A percentile compares a stretch with the other conserved stretches of the same genome.
Conservation (phyloP, 1,139 yeast species). For the Saccharomyces hybrid region DNA sequence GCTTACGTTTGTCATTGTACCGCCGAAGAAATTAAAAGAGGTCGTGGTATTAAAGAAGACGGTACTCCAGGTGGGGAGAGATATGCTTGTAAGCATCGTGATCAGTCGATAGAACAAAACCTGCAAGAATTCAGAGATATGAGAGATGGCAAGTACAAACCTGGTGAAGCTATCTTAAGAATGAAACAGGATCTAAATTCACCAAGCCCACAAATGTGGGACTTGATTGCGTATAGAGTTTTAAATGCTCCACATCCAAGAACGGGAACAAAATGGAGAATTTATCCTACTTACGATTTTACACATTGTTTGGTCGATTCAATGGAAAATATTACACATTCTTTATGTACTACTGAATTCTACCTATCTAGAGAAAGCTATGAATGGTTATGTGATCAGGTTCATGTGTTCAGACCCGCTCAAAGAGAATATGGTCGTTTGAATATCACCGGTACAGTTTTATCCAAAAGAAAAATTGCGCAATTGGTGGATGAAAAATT, state of each 20-base stretch:
- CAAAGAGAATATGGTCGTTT: slow-evolving; percentile 97
- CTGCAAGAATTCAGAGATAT: slow-evolving; percentile 76
- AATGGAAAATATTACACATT: slow-evolving; percentile 89
- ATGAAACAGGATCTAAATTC: slow-evolving; percentile 93
- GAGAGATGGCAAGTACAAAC: slow-evolving; percentile 81
- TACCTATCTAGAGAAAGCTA: slow-evolving; percentile 86
- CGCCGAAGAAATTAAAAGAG: slow-evolving; percentile 79
- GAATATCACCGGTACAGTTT: slow-evolving; percentile 86
- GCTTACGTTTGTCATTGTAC: slow-evolving; percentile 95
- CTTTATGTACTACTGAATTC: slow-evolving; percentile 93
- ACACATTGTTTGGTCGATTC: slow-evolving; percentile 99
- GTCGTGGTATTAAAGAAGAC: slow-evolving; percentile 85
- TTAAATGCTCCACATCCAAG: slow-evolving; percentile 89
- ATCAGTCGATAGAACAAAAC: slow-evolving; percentile 62
- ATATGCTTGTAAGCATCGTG: slow-evolving; percentile 71
- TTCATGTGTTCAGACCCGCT: slow-evolving; percentile 94
- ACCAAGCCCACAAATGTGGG: slow-evolving; percentile 99
- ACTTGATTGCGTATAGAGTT: slow-evolving; percentile 95
- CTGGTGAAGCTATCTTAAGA: slow-evolving; percentile 90
- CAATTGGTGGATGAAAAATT: slow-evolving; percentile 72
- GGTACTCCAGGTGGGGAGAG: slow-evolving; percentile 94
- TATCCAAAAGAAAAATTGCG: slow-evolving; percentile 94
- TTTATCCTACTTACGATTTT: slow-evolving; percentile 97
- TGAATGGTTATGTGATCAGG: slow-evolving; percentile 96
- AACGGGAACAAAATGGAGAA: slow-evolving; percentile 95